These are phyloP conservation scores for Epichloe coenophiala DNA, from an alignment of 2,329 filamentous ascomycete species.

Conservation along the genomic window DNA sequence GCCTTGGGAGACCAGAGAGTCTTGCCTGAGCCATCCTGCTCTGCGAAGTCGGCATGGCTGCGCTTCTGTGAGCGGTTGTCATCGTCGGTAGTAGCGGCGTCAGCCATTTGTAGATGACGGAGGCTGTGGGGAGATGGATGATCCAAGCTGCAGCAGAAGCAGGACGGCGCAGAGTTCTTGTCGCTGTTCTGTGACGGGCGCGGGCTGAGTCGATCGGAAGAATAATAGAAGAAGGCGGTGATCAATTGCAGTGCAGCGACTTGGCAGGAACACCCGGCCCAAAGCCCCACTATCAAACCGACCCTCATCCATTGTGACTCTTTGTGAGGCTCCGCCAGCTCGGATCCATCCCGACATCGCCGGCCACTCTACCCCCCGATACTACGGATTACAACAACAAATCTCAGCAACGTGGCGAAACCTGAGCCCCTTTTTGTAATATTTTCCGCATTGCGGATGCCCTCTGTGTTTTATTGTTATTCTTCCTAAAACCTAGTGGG, in stretches of 20 bases:
- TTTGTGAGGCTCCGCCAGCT: too few species aligned
- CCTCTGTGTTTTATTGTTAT: too few species aligned
- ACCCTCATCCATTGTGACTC: too few species aligned
- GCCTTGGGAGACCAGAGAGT: background rate
- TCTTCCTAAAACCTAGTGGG: background rate
- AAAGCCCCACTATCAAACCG: background rate
- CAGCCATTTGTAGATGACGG: conserved; percentile 1
- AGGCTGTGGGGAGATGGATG: background rate
- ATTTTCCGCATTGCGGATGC: too few species aligned
- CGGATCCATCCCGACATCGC: background rate
- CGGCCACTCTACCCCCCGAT: too few species aligned
- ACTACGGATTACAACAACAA: background rate
- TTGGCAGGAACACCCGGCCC: background rate
- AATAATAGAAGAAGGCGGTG: background rate
- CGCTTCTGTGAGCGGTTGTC: conserved; percentile 29
- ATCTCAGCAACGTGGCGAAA: background rate
- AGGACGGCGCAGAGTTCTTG: background rate
- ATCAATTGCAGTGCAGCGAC: background rate
- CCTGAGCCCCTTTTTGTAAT: background rate
- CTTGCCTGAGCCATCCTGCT: conserved; percentile 29
- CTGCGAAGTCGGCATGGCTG: conserved; percentile 41
- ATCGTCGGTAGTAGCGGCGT: conserved; percentile 13
- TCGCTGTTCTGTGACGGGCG: background rate
- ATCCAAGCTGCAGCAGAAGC: background rate
- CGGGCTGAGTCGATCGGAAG: background rate